Base-by-base conservation (phyloP, 2,329 filamentous ascomycete genomes). In the Alternaria rosae region DNA sequence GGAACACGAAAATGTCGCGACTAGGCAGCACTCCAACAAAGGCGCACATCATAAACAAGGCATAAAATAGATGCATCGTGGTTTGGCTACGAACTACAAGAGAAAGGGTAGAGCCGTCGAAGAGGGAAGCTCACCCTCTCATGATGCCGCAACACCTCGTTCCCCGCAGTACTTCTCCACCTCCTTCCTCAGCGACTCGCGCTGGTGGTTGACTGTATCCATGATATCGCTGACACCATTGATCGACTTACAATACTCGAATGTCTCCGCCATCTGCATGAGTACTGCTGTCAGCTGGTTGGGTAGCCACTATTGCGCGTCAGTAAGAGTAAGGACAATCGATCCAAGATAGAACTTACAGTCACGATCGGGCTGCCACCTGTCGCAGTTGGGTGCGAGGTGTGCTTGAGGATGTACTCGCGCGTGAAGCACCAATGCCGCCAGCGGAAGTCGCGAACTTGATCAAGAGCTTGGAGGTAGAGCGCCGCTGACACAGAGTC, bases 391-490 rank as follows among this genome's bases (percentile, higher is more conserved):
- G 92, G 91, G 75, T 94, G 91, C 17, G 82, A 83, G 1, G 90
- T 93, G 73, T 88, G 87, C 83, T 93, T 92, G 65, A 94, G 85
- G 70, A 94, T 94, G 76, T 94, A 94, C 83, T 94, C 91, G 61
- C 91, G 85, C 3, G 91, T 92, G 75, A 94, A 94, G 77, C 91
- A 92, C 92, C 92, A 94, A 79, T 94, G 92, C 7, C 92, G 84
- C 90, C 91, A 94, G 62, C 92, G 83, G 82, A 94, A 94, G 76
- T 92, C 91, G 58, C 92, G 87, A 9, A 94, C 90, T 78, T 93
- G 89, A 76, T 94, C 85, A 50, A 94, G 83, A 25, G 83, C 80
- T 35, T 80, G 78, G 17, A 85, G 77, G 60, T 84, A 85, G 20
- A 83, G 66, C 6, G 81, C 78, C 10, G 80, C 79, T 3, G 80